phyloP scores from a whole-genome alignment of 2,329 filamentous ascomycete species.

The Cladosporium cucumerinum region DNA sequence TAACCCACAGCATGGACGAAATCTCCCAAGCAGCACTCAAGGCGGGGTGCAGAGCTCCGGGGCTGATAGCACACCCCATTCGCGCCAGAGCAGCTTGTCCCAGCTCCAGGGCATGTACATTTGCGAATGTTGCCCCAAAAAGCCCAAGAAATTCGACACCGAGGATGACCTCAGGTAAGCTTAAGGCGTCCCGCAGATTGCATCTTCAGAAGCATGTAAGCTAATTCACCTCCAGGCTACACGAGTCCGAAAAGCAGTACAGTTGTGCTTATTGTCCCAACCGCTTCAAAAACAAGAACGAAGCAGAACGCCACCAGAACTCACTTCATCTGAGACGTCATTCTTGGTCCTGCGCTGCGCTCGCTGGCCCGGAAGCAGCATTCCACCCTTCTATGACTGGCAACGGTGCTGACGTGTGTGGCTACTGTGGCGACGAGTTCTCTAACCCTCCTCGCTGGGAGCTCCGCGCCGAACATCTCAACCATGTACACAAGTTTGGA shows the following conservation, averaged over 20 bases:
- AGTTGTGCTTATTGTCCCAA: slow-evolving; percentile 90
- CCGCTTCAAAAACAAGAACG: slow-evolving; percentile 98
- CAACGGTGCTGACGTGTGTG: slow-evolving; percentile 71
- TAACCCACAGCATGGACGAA: slow-evolving; percentile 8
- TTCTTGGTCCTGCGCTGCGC: slow-evolving; percentile 93
- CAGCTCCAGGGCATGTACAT: slow-evolving; percentile 62
- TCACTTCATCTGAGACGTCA: slow-evolving; percentile 87
- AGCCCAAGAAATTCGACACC: slow-evolving; percentile 90
- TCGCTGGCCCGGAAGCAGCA: slow-evolving; percentile 68
- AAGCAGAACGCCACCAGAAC: slow-evolving; percentile 93
- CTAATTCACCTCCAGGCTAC: slow-evolving; percentile 55
- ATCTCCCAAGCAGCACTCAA: slow-evolving; percentile 35
- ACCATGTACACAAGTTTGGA: slow-evolving; percentile 89
- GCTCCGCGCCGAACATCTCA: slow-evolving; percentile 77
- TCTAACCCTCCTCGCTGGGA: slow-evolving; percentile 86
- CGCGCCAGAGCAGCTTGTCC: slow-evolving; percentile 48
- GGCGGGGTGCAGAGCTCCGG: slow-evolving; percentile 25
- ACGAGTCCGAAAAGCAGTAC: slow-evolving; percentile 95
- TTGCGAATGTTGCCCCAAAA: slow-evolving; percentile 95
- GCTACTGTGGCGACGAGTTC: slow-evolving; percentile 95
- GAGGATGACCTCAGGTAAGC: slow-evolving; percentile 77
- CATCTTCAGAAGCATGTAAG: slow-evolving; percentile 20
- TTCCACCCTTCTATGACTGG: slow-evolving; percentile 67
- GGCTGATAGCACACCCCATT: slow-evolving; percentile 28
- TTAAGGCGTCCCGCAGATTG: slow-evolving; percentile 11